Evolutionary conservation across 768 basidiomycete species (phyloP).

Genomic region (Suillus tomentosus): DNA sequence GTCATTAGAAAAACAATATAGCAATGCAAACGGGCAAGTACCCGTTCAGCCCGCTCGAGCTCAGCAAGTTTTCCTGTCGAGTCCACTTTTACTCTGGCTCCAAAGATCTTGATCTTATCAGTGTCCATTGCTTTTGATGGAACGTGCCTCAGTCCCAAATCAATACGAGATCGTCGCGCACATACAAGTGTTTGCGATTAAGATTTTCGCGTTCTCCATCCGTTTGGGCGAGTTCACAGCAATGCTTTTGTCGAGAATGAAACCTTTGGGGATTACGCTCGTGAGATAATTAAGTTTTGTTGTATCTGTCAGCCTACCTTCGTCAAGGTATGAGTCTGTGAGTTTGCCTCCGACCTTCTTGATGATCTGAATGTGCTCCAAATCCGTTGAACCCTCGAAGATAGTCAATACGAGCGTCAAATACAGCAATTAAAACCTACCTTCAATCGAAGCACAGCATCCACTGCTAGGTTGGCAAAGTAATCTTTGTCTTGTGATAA

Average conservation of each 20-base stretch:
- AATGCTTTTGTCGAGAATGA: constrained; percentile 96
- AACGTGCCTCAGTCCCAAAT: background rate
- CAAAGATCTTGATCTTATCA: constrained; percentile 99
- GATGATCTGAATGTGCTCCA: constrained; percentile 99
- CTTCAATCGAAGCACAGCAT: constrained; percentile 92
- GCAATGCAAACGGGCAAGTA: constrained; percentile 32
- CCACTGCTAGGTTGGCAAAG: constrained; percentile 96
- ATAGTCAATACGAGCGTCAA: constrained; percentile 9
- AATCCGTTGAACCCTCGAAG: constrained; percentile 84
- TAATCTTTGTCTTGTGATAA: constrained; percentile 96
- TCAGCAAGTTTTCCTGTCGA: constrained; percentile 96
- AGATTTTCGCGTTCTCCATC: constrained; percentile 91
- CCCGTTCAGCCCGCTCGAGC: constrained; percentile 93
- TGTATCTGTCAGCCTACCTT: constrained; percentile 54
- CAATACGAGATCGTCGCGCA: constrained; percentile 8
- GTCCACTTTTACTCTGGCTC: constrained; percentile 94
- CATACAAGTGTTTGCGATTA: constrained; percentile 98
- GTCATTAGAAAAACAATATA: background rate
- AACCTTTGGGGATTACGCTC: constrained; percentile 52
- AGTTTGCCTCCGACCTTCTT: constrained; percentile 99
- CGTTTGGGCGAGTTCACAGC: constrained; percentile 94
- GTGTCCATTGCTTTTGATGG: constrained; percentile 89
- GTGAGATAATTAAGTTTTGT: background rate
- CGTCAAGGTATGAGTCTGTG: constrained; percentile 96
- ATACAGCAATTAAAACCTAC: constrained; percentile 35